A percentile compares a stretch with the other conserved stretches of the same genome.
phyloP scores from a whole-genome alignment of 2,329 filamentous ascomycete genomes.

The Aspergillus spinulosporus region DNA sequence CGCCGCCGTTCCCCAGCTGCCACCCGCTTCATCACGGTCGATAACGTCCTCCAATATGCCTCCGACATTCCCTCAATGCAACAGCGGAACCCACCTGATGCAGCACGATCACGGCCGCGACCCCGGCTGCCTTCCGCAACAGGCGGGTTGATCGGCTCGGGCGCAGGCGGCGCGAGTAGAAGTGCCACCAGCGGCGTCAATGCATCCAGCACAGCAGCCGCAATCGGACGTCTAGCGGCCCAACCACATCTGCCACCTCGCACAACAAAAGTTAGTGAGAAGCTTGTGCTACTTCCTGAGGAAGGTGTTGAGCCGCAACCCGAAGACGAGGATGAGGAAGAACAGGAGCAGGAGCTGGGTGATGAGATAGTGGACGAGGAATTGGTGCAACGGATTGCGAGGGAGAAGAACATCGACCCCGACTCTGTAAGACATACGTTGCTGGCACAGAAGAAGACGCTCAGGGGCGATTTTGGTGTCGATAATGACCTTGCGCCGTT shows the following conservation, averaged over 20 bases:
- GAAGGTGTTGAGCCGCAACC: constrained; percentile 14
- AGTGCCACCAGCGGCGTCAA: constrained; percentile 30
- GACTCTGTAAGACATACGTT: constrained; percentile 36
- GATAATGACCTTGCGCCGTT: constrained; percentile 54
- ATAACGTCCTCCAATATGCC: constrained; percentile 90
- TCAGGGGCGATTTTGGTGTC: constrained; percentile 56
- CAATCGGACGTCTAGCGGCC: constrained; percentile 58
- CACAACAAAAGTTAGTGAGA: constrained; percentile 93
- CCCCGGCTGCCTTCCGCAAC: constrained; percentile 36
- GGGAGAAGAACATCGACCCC: constrained; percentile 36
- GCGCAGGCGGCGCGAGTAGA: constrained; percentile 43
- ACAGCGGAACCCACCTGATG: constrained; percentile 66
- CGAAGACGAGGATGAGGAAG: constrained; percentile 24
- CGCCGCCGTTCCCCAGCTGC: constrained; percentile 49
- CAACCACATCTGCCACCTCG: constrained; percentile 70
- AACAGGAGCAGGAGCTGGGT: constrained; percentile 30
- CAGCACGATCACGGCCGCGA: constrained; percentile 30
- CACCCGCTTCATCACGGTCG: constrained; percentile 81
- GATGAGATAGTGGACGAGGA: constrained; percentile 37
- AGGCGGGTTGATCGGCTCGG: constrained; percentile 31
- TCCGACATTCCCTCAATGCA: constrained; percentile 95
- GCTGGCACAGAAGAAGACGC: constrained; percentile 33
- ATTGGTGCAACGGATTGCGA: constrained; percentile 35
- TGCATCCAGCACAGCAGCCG: constrained; percentile 53
- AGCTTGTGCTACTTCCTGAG: constrained; percentile 91